Conservation (phyloP, 306 rosid genomes). For the Biancaea sappan region DNA sequence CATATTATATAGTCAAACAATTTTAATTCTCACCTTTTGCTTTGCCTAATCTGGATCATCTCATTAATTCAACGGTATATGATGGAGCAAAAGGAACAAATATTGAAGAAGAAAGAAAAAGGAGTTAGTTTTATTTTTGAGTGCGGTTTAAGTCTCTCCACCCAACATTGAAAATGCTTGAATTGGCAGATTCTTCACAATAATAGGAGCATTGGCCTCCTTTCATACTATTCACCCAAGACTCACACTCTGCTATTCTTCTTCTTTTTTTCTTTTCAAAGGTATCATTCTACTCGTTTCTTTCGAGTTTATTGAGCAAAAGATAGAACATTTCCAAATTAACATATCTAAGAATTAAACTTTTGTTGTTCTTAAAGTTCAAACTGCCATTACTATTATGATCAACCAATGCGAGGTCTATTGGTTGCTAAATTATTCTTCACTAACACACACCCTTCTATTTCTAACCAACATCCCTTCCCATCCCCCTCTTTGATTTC, state of each 20-base stretch:
- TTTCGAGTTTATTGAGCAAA: too few relatives aligned
- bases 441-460: background rate
- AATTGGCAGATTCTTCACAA: conserved; percentile 46
- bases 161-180: conserved; percentile 73
- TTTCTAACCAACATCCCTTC: background rate
- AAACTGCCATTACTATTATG: too few relatives aligned
- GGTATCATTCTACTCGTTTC: too few relatives aligned
- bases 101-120: background rate
- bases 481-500: background rate
- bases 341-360: too few relatives aligned
- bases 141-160: conserved; percentile 59
- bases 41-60: background rate
- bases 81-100: background rate
- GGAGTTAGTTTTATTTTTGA: conserved; percentile 32
- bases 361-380: too few relatives aligned
- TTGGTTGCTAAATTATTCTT: background rate
- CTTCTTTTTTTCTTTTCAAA: too few relatives aligned
- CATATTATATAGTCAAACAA: background rate
- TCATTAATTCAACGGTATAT: background rate
- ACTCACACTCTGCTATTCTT: too few relatives aligned
- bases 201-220: conserved; percentile 42
- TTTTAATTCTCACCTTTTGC: background rate
- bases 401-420: too few relatives aligned
- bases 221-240: conserved; percentile 55
- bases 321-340: too few relatives aligned